Evolutionary conservation across 768 basidiomycete species (phyloP).

Genomic region (Rhodosporidiobolus sp.): DNA sequence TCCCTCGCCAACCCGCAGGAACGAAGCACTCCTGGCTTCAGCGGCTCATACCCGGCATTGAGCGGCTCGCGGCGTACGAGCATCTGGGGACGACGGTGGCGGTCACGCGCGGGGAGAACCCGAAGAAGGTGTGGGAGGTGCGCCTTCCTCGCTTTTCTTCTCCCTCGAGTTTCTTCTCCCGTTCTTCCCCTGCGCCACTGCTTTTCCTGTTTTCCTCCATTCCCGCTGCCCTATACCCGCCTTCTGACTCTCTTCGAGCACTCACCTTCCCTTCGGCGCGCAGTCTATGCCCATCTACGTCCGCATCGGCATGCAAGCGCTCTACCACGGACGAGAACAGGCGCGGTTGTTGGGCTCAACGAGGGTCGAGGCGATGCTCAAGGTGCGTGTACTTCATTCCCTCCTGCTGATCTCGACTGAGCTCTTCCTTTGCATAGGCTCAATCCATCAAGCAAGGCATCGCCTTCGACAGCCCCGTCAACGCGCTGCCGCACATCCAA

Average conservation of each 20-base stretch:
- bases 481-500: conserved; percentile 48
- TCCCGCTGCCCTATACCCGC: too few species aligned
- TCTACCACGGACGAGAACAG: conserved; percentile 34
- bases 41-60: not conserved
- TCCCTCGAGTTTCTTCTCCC: not conserved
- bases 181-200: not conserved
- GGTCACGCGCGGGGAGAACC: conserved; percentile 1
- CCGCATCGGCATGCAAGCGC: conserved; percentile 34
- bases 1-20: not conserved
- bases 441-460: conserved; percentile 32
- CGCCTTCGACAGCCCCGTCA: conserved; percentile 30
- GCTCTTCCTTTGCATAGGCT: not conserved
- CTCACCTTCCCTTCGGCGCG: not conserved
- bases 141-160: not conserved
- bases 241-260: too few species aligned
- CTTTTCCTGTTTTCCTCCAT: too few species aligned
- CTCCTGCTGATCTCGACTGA: not conserved
- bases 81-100: conserved; percentile 26
- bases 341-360: conserved; percentile 2
- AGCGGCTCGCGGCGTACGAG: conserved; percentile 12
- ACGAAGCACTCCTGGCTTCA: conserved; percentile 21
- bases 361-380: conserved; percentile 20
- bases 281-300: conserved; percentile 40
- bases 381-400: not conserved
- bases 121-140: conserved; percentile 29